A percentile compares a stretch with the other conserved stretches of the same genome.
phyloP scores from a whole-genome alignment of 306 rosid species.

The Fragaria vesca region DNA sequence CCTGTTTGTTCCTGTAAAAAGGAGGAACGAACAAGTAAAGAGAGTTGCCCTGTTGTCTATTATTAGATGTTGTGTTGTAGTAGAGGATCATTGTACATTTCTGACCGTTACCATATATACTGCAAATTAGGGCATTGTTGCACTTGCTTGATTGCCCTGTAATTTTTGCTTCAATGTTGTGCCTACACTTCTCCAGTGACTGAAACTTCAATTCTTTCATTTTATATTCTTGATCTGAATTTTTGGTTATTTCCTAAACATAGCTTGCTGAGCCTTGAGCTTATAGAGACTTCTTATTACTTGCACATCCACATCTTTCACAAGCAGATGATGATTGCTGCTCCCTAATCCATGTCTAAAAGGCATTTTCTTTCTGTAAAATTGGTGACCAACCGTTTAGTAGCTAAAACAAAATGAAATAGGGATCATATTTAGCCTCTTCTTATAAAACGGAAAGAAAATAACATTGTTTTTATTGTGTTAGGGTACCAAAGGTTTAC shows the following conservation, averaged over 20 bases:
- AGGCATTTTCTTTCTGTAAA: background rate
- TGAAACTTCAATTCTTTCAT: background rate
- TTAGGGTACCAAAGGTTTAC: too few species aligned
- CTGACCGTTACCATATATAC: conserved; percentile 30
- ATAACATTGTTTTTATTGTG: too few species aligned
- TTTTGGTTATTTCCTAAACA: background rate
- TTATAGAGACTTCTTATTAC: background rate
- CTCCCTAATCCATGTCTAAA: background rate
- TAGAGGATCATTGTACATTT: conserved; percentile 62
- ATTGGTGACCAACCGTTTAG: background rate
- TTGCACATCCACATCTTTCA: background rate
- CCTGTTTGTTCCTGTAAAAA: conserved; percentile 15
- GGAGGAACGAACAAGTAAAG: conserved; percentile 28
- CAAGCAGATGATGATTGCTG: background rate
- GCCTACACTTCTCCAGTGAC: background rate
- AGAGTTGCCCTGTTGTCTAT: conserved; percentile 34
- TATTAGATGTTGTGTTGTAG: conserved; percentile 33
- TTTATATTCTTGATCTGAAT: background rate
- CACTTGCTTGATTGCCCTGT: conserved; percentile 29
- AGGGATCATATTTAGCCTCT: too few species aligned
- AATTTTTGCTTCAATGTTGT: conserved; percentile 21
- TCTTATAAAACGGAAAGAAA: too few species aligned
- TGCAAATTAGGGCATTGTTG: conserved; percentile 33
- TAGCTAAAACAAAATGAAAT: background rate
- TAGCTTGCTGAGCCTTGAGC: background rate